These are phyloP conservation scores for Sordariomycetes sp. DNA, from an alignment of 2,329 filamentous ascomycete species.

Conservation along the genomic window DNA sequence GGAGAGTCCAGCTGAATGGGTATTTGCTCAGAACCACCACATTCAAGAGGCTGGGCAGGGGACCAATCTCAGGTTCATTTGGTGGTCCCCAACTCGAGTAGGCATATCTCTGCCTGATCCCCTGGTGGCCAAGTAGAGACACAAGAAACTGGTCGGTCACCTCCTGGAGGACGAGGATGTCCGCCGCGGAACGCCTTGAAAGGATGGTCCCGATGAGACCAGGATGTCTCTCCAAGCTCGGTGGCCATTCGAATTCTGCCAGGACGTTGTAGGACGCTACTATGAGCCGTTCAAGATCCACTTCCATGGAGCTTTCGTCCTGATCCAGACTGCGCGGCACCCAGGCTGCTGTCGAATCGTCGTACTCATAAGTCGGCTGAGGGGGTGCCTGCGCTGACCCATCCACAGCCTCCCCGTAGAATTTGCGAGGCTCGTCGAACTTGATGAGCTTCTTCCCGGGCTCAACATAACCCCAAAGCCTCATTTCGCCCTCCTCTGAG, in stretches of 20 bases:
- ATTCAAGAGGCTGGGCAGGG: slow-evolving; percentile 52
- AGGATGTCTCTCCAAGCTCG: slow-evolving; percentile 29
- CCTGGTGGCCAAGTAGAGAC: slow-evolving; percentile 36
- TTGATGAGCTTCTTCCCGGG: slow-evolving; percentile 9
- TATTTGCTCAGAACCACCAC: slow-evolving; percentile 49
- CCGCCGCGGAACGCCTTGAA: slow-evolving; percentile 28
- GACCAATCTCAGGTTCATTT: slow-evolving; percentile 36
- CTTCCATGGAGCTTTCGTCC: too few species aligned
- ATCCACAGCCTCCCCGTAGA: too few species aligned
- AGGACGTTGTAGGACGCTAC: slow-evolving; percentile 45
- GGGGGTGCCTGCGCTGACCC: not conserved
- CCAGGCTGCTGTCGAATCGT: too few species aligned
- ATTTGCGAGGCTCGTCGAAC: too few species aligned
- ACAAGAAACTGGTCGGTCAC: slow-evolving; percentile 55
- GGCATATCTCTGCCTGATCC: slow-evolving; percentile 38
- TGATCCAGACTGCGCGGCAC: too few species aligned
- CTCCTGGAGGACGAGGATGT: slow-evolving; percentile 49
- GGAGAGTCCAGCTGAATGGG: slow-evolving; percentile 44
- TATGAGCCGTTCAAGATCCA: too few species aligned
- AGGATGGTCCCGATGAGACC: slow-evolving; percentile 34
- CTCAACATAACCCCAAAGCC: slow-evolving; percentile 42
- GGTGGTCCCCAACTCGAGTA: slow-evolving; percentile 51
- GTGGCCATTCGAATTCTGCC: slow-evolving; percentile 39
- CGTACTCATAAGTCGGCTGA: not conserved
- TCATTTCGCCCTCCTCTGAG: slow-evolving; percentile 37